phyloP scores from a whole-genome alignment of 1,284 basidiomycete genomes.

The Apiotrichum porosum region DNA sequence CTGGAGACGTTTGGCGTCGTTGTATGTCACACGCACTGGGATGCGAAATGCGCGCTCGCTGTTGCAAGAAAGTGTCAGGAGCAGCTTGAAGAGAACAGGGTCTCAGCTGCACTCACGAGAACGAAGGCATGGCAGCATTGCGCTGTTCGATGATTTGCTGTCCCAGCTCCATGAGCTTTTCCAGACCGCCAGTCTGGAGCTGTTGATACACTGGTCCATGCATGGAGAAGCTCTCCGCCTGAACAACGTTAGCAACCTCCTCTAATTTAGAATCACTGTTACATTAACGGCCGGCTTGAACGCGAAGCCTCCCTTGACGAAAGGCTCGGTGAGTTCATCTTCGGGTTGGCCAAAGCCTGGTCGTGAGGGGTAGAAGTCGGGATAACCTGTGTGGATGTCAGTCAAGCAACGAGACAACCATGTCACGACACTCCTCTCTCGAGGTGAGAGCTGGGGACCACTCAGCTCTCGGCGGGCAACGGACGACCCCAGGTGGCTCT shows the following conservation, averaged over 20 bases:
- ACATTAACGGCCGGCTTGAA: conserved; percentile 56
- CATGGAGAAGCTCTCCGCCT: conserved; percentile 56
- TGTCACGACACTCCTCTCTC: too few relatives aligned
- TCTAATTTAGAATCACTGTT: conserved; percentile 1
- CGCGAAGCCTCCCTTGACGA: conserved; percentile 73
- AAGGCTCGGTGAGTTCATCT: conserved; percentile 69
- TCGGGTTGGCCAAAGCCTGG: conserved; percentile 79
- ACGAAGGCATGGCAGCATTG: conserved; percentile 37
- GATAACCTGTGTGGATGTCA: conserved; percentile 58
- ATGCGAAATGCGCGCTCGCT: conserved; percentile 75
- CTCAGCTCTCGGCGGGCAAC: too few relatives aligned
- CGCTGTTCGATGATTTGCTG: conserved; percentile 67
- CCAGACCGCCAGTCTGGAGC: conserved; percentile 54
- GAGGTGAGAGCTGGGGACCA: too few relatives aligned
- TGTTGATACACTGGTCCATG: conserved; percentile 55
- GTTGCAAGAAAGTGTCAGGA: background rate
- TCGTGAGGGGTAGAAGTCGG: conserved; percentile 77
- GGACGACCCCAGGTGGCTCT: too few relatives aligned
- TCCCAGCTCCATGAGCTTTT: conserved; percentile 71
- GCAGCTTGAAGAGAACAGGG: background rate
- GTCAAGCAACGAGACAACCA: background rate
- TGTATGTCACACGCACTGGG: conserved; percentile 81
- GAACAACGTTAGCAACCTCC: conserved; percentile 5
- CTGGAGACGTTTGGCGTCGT: conserved; percentile 76
- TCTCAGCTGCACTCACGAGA: conserved; percentile 7